Base-by-base conservation (phyloP, 371 early-diverging fungal genomes). In the Lichtheimia hyalospora region DNA sequence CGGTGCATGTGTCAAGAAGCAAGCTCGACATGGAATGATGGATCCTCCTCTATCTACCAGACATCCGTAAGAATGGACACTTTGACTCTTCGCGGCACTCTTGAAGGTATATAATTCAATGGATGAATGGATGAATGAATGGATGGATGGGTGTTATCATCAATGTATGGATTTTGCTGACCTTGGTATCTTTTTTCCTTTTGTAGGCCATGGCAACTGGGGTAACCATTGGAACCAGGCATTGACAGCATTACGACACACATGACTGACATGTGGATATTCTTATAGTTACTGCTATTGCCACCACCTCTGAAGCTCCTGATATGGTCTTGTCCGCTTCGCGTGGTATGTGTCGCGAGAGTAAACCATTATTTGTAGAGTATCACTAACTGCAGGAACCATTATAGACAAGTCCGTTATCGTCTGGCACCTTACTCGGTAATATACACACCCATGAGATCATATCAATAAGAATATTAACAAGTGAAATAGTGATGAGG, bases 301-400 rank as follows among this genome's bases (percentile, higher is more conserved):
- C 95, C 75, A 96, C 97, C 77, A 84, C 94, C 62, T 83, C 89
- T 62, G 95, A 95, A 87, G 77, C 88, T 69, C 94, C 95, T 61
- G 92, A 96, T 82, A 90, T 90, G 82, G 81, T 96, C 62, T 82
- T 96, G 79, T 92, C 95, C 57, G 87, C 93, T 51, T 96, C 97
- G 63, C 92, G 97, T 77, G 94, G 89, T 90, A 85, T 49, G 58
- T 10, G n/a, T n/a, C n/a, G n/a, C n/a, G n/a, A n/a, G n/a, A n/a
- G n/a, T n/a, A n/a, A n/a, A n/a, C n/a, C n/a, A n/a, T n/a, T n/a
- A 57, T 41, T 16, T 8, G 34, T 8, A 34, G 8, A 2, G 10
- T 34, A 34, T 34, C 34, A 34, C 34, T 34, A 34, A 34, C 34
- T 8, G 34, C 34, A 34, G 34, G 34, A 34, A 5, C 28, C n/a